Conservation (phyloP, 352 stramenopile genomes). For the Globisporangium perplexum region DNA sequence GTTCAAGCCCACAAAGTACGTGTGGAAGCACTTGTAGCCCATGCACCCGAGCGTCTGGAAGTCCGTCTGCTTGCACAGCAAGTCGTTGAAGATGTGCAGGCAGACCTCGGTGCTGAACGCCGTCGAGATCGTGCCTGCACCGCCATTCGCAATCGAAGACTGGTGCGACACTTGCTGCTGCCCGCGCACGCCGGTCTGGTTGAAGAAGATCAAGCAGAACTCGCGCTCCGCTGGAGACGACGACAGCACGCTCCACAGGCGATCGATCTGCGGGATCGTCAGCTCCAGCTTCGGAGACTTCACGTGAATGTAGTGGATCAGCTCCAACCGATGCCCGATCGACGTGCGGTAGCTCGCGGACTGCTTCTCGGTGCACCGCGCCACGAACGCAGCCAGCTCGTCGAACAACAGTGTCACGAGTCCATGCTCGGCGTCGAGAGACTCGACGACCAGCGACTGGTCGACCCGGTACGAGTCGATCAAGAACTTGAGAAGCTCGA, state of each 20-base stretch:
- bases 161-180: slow-evolving; percentile 21
- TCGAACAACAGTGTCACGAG: slow-evolving; percentile 80
- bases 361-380: slow-evolving; percentile 43
- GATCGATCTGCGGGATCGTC: slow-evolving; percentile 65
- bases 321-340: slow-evolving; percentile 77
- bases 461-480: slow-evolving; percentile 80
- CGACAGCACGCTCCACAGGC: slow-evolving; percentile 71
- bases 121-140: slow-evolving; percentile 45
- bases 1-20: slow-evolving; percentile 82
- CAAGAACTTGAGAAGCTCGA: slow-evolving; percentile 85
- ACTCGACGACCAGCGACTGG: slow-evolving; percentile 59
- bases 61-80: slow-evolving; percentile 77
- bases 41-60: slow-evolving; percentile 62
- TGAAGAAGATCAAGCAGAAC: slow-evolving; percentile 82
- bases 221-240: slow-evolving; percentile 68
- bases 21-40: slow-evolving; percentile 86
- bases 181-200: slow-evolving; percentile 60
- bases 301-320: slow-evolving; percentile 84
- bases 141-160: slow-evolving; percentile 13
- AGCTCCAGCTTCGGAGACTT: slow-evolving; percentile 77
- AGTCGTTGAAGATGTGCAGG: slow-evolving; percentile 76
- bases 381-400: slow-evolving; percentile 76
- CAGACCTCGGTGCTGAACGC: slow-evolving; percentile 77
- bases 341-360: slow-evolving; percentile 53
- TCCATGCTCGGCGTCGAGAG: slow-evolving; percentile 63